Evolutionary conservation across 768 basidiomycete species (phyloP).

Genomic region (Auriscalpium orientale): DNA sequence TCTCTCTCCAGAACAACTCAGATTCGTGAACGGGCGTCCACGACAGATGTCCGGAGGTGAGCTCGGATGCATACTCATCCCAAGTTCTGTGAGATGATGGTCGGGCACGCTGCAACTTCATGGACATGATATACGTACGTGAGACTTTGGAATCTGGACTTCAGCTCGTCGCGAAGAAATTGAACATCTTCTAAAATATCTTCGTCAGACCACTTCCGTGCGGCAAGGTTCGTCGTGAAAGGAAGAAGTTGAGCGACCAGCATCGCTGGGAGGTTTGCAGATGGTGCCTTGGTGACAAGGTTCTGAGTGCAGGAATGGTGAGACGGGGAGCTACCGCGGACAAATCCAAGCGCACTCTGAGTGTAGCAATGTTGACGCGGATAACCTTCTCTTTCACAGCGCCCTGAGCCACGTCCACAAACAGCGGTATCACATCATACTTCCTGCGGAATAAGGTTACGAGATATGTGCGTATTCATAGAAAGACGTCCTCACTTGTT

Average conservation of each 20-base stretch:
- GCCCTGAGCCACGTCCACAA: conserved; percentile 76
- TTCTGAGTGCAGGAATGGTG: conserved; percentile 44
- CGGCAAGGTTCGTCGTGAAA: conserved; percentile 75
- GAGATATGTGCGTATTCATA: background rate
- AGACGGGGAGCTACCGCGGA: background rate
- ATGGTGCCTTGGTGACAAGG: conserved; percentile 80
- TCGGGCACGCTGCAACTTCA: background rate
- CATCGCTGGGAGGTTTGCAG: conserved; percentile 88
- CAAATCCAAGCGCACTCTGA: conserved; percentile 47
- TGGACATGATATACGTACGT: conserved; percentile 49
- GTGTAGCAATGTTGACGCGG: conserved; percentile 86
- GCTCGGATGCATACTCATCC: conserved; percentile 91
- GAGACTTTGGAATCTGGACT: conserved; percentile 75
- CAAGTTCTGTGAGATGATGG: conserved; percentile 57
- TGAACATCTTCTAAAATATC: conserved; percentile 90
- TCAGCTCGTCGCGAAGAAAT: conserved; percentile 83
- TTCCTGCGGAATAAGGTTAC: conserved; percentile 42
- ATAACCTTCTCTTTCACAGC: conserved; percentile 98
- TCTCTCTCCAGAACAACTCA: conserved; percentile 97
- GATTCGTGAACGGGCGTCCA: conserved; percentile 97
- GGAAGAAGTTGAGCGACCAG: conserved; percentile 81
- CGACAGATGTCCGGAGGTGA: conserved; percentile 82
- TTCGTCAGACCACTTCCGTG: conserved; percentile 90
- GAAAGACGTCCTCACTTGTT: conserved; percentile 55
- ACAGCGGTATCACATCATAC: conserved; percentile 80